Evolutionary conservation across 768 basidiomycete species (phyloP).

Genomic region (Agaricus subrufescens): DNA sequence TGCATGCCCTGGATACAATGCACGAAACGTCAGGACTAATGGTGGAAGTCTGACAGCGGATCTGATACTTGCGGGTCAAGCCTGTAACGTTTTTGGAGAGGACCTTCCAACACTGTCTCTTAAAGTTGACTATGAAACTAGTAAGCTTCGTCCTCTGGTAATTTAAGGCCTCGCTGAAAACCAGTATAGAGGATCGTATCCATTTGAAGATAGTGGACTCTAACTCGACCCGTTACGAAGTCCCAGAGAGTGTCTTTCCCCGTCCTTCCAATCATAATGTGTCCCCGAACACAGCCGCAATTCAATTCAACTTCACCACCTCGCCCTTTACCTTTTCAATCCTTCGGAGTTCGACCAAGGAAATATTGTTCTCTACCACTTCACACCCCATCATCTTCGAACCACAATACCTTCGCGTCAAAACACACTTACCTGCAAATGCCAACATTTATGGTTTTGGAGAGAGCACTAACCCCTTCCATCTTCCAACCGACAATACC

Average conservation of each 20-base stretch:
- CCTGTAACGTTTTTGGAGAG: conserved; percentile 57
- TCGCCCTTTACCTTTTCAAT: conserved; percentile 62
- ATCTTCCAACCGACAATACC: conserved; percentile 43
- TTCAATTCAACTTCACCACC: conserved; percentile 55
- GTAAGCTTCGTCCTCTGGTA: conserved; percentile 20
- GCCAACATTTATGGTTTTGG: conserved; percentile 79
- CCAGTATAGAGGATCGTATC: conserved; percentile 43
- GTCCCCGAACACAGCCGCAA: conserved; percentile 29
- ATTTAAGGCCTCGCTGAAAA: neutral
- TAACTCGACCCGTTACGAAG: conserved; percentile 48
- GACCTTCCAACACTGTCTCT: conserved; percentile 46
- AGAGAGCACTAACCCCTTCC: conserved; percentile 67
- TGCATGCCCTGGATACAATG: conserved; percentile 58
- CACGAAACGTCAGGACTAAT: conserved; percentile 34
- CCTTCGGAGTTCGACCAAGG: conserved; percentile 39
- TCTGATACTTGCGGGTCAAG: conserved; percentile 43
- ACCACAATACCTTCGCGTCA: conserved; percentile 71
- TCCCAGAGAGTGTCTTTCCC: conserved; percentile 58
- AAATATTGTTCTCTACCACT: conserved; percentile 59
- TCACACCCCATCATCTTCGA: conserved; percentile 67
- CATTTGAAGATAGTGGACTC: conserved; percentile 62
- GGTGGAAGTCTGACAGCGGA: conserved; percentile 43
- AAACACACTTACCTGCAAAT: conserved; percentile 50
- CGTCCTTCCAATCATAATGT: conserved; percentile 35
- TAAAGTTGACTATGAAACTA: conserved; percentile 54